Evolutionary conservation across 139 green algal species (phyloP).

Genomic region (Coelastrella sp.): DNA sequence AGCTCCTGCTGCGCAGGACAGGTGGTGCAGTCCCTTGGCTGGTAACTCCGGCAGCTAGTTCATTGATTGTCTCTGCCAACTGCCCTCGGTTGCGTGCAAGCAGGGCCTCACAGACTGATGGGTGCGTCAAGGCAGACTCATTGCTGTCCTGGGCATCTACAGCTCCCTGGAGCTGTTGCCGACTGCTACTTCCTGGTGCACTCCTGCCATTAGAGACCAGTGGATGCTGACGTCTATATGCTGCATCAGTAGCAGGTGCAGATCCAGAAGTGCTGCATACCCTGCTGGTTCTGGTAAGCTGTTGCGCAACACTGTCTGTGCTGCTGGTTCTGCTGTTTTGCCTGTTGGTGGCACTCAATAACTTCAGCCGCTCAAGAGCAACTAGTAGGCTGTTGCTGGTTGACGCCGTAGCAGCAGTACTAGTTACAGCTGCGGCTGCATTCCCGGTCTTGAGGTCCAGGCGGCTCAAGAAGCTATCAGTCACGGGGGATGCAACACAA

Average conservation of each 20-base stretch:
- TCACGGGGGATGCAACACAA: neutral
- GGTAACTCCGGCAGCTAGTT: neutral
- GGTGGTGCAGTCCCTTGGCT: neutral
- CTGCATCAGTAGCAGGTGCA: neutral
- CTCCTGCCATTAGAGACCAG: neutral
- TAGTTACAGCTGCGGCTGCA: neutral
- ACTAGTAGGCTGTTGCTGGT: neutral
- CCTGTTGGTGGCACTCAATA: neutral
- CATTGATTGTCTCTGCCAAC: neutral
- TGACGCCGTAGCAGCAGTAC: neutral
- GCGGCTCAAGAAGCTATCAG: neutral
- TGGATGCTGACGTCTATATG: neutral
- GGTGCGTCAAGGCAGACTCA: too few species aligned
- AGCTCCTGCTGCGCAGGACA: neutral
- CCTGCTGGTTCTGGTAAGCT: neutral
- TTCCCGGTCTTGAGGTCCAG: neutral
- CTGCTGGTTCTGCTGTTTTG: neutral
- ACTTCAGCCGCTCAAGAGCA: constrained; percentile 1
- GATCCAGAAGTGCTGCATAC: neutral
- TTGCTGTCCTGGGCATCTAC: neutral
- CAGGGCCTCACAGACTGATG: too few species aligned
- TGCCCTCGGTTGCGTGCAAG: neutral
- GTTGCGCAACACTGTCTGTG: neutral
- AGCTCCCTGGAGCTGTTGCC: neutral
- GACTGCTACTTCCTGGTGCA: neutral